These are phyloP conservation scores for Saccharomycopsis javanensis DNA, from an alignment of 805 yeast species.

Conservation along the genomic window DNA sequence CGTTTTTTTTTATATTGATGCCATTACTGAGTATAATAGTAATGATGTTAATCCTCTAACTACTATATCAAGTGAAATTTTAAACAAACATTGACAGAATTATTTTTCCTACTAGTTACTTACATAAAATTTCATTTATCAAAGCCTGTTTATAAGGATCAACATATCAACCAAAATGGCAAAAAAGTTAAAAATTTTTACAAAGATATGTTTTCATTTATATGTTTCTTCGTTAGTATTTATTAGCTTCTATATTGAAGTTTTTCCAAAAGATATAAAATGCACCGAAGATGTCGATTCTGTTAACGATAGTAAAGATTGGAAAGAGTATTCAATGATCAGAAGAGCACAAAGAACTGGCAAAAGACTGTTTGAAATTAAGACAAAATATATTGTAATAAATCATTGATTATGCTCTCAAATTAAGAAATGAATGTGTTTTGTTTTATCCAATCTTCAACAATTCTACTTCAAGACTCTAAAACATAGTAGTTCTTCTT, in stretches of 20 bases:
- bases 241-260: constrained; percentile 50
- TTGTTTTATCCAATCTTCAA: background rate
- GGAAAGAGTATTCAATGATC: background rate
- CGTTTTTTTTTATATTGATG: background rate
- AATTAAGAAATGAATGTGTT: background rate
- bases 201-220: constrained; percentile 47
- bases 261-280: background rate
- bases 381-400: background rate
- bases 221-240: constrained; percentile 57
- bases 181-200: constrained; percentile 42
- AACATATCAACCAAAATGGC: constrained; percentile 37
- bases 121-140: constrained; percentile 50
- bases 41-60: constrained; percentile 24
- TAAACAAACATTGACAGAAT: constrained; percentile 43
- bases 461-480: too few species aligned
- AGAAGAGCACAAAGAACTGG: background rate
- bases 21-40: background rate
- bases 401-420: background rate
- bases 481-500: too few species aligned
- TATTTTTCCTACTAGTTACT: constrained; percentile 69
- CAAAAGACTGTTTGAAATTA: background rate
- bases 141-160: constrained; percentile 20
- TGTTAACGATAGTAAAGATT: background rate
- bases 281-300: background rate
- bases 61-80: constrained; percentile 40